Base-by-base conservation (phyloP, 805 yeast genomes). In the Starmerella asiatica region DNA sequence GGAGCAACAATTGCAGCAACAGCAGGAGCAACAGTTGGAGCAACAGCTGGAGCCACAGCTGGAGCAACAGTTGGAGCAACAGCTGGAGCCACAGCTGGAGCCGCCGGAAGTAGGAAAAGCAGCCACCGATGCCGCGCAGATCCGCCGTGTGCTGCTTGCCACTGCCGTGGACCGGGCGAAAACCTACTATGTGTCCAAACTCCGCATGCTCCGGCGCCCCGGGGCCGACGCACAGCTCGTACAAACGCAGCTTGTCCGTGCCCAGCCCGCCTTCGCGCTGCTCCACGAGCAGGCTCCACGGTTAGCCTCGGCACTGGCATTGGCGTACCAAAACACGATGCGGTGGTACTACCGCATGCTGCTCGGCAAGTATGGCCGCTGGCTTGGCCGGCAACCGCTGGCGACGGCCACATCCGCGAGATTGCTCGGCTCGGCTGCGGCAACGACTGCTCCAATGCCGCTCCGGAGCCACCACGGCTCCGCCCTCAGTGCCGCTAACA, bases 291-390 rank as follows among this genome's bases (percentile, higher is more conserved):
- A 73, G 36, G 71, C 79, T 42, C 66, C 70, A 7, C 67, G 73
- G 5, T 60, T 91, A 39, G 88, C 94, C 0, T 56, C 62, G 14
- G 91, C 83, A 53, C 66, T 91, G 29, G 69, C 75, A 39, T 70
- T 71, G 51, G 97, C 96, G 0, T 91, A 91, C 56, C 62, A 76
- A 16, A 76, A 75, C 52, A 88, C 97, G 2, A 86, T 91, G 82
- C 67, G 72, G 52, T 91, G 98, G 98, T 91, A 88, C 61, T 91
- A 91, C 57, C 67, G 70, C 42, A 70, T 79, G 41, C 72, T 80
- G 49, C 88, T 86, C 54, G 75, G 77, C 17, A 52, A 52, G 35
- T 52, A 52, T 30, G 49, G 51, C 18, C 41, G 54, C 21, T 46
- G 47, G 48, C 40, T 51, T 15, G 42, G 38, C 21, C 44, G 53